phyloP scores from a whole-genome alignment of 23 red algal species.

The Agarophyton chilense region DNA sequence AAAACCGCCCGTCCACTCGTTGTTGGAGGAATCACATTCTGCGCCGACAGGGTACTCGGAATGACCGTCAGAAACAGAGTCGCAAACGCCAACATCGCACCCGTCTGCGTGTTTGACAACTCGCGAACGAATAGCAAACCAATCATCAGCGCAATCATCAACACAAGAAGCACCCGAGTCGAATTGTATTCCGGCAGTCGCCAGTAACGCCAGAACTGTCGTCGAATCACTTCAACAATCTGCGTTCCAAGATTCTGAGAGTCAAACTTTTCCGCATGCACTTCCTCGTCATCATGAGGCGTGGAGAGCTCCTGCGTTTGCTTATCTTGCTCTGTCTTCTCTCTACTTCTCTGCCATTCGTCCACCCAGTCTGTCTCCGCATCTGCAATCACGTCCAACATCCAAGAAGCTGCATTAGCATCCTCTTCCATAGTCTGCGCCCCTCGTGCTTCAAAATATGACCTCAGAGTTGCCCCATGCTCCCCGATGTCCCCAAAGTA shows the following conservation, averaged over 20 bases:
- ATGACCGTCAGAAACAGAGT: constrained; percentile 85
- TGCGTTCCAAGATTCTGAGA: constrained; percentile 15
- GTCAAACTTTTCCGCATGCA: constrained; percentile 23
- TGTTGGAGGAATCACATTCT: constrained; percentile 81
- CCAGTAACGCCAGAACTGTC: constrained; percentile 84
- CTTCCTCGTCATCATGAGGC: too few relatives aligned
- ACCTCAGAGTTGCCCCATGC: constrained; percentile 23
- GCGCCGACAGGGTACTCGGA: constrained; percentile 56
- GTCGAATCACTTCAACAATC: constrained; percentile 53
- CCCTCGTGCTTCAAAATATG: constrained; percentile 78
- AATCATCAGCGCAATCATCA: constrained; percentile 58
- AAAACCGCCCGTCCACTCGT: constrained; percentile 78
- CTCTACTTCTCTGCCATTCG: constrained; percentile 57
- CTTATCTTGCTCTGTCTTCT: constrained; percentile 27
- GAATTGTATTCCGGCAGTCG: constrained; percentile 89
- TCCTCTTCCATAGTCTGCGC: constrained; percentile 25
- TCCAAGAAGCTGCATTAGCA: constrained; percentile 71
- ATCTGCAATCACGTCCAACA: constrained; percentile 82
- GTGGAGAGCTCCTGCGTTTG: constrained; percentile 55
- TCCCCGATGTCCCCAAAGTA: constrained; percentile 89
- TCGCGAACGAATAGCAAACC: constrained; percentile 82
- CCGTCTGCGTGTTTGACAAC: constrained; percentile 65
- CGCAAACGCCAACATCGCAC: constrained; percentile 50
- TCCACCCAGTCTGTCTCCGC: constrained; percentile 64
- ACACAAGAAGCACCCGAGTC: constrained; percentile 67